Evolutionary conservation across 176 grass and related monocot species (phyloP), one percentile per base, ranked within the genome.

Genomic region (Dendrocalamus sinicus): DNA sequence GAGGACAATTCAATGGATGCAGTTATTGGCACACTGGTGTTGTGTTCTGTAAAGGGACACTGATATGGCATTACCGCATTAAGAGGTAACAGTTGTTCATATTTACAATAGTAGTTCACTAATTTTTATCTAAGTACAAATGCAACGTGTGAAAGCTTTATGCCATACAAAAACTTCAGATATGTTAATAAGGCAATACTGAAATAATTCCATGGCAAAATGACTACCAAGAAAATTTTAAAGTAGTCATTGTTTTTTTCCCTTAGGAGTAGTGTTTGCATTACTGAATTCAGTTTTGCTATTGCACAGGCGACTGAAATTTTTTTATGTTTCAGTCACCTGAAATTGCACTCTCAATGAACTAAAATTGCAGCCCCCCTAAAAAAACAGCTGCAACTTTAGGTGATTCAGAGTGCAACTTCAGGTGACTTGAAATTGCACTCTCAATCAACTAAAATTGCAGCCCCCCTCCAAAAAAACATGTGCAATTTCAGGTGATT

Each of bases 1-100:
- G 73, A 88, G 17, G 96, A 99, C 20, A 92, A 83, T 82, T 91
- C 93, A 10, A 86, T 99, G 84, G 96, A 99, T 88, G 88, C 55
- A 4, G 93, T 99, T 73, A 81, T 99, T 40, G 93, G 93, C 35
- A 96, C 93, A 64, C 69, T 96, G 37, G 93, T 96, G 35, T 66
- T 98, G 60, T 98, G 96, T 91, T 98, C 96, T 20, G 90, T 92
- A 45, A 83, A 79, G 30, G 55, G 85, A 95, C 72, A 75, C 87
- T 0, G 30, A 84, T n/a, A 60, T 78, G 80, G 30, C 30, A 32
- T 32, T 32, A 32, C 30, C 30, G 89, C 88, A 69, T 76, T 98
- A 23, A 86, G 66, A 92, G 96, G 93, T 95, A 83, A 78, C 44
- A 24, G 7, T 0, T 77, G 8, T 44, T 81, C 78, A 30, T 70